Conservation (phyloP, 768 basidiomycete genomes). For the Hirschioporus abietinus region DNA sequence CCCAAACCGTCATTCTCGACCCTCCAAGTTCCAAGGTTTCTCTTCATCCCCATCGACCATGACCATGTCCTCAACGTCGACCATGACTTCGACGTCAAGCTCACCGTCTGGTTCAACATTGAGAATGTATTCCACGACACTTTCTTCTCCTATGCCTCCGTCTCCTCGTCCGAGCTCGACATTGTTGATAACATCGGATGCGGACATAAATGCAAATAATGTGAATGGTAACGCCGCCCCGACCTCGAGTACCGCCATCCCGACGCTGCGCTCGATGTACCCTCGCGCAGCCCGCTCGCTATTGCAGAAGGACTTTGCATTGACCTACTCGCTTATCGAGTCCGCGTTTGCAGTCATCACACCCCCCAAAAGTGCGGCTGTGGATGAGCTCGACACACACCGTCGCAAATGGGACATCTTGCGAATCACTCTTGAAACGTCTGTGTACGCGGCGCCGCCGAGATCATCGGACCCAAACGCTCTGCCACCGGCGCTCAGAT, state of each 20-base stretch:
- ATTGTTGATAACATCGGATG: not conserved
- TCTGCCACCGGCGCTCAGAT: conserved; percentile 49
- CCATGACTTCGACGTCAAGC: not conserved
- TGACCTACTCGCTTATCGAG: conserved; percentile 59
- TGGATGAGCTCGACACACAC: conserved; percentile 38
- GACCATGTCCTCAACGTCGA: not conserved
- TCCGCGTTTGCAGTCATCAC: conserved; percentile 62
- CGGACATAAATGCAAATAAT: not conserved
- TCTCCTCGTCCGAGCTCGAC: conserved; percentile 12
- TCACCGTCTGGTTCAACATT: not conserved
- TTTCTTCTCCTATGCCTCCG: conserved; percentile 3
- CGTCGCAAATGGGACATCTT: conserved; percentile 87
- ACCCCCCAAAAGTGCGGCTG: conserved; percentile 31
- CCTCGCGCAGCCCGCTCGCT: conserved; percentile 75
- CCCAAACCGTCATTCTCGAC: not conserved
- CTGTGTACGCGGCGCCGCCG: conserved; percentile 55
- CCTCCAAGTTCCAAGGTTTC: not conserved
- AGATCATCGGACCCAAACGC: conserved; percentile 26
- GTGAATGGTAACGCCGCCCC: not conserved
- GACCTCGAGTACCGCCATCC: not conserved
- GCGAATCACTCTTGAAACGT: conserved; percentile 76
- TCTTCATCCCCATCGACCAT: not conserved
- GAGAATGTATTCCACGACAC: not conserved
- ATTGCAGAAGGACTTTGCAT: conserved; percentile 63
- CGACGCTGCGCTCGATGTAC: conserved; percentile 67